phyloP scores from a whole-genome alignment of 2,329 filamentous ascomycete genomes.

The Fusarium mundagurra region DNA sequence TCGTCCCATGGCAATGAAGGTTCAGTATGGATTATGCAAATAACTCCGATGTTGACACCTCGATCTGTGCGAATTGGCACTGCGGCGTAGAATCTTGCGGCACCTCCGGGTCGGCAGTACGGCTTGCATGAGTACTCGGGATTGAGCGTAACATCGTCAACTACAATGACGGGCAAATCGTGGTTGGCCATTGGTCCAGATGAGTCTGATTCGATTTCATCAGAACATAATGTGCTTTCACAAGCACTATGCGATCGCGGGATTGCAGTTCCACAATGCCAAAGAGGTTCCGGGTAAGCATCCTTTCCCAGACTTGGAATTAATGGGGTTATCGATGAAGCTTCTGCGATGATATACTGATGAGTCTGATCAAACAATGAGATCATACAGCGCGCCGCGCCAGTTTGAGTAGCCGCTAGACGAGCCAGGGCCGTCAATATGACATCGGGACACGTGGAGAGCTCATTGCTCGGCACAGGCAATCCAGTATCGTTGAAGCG shows the following conservation, averaged over 20 bases:
- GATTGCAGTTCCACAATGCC: constrained; percentile 47
- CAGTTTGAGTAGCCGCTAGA: constrained; percentile 56
- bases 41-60: constrained; percentile 56
- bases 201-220: background rate
- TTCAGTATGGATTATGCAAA: constrained; percentile 44
- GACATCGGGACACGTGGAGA: constrained; percentile 47
- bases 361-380: constrained; percentile 60
- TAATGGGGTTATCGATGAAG: constrained; percentile 54
- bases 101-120: constrained; percentile 35
- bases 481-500: constrained; percentile 39
- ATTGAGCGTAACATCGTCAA: constrained; percentile 48
- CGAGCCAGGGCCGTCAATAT: constrained; percentile 60
- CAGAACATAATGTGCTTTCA: constrained; percentile 40
- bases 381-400: constrained; percentile 54
- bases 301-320: constrained; percentile 25
- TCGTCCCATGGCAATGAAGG: constrained; percentile 37
- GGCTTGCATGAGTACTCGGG: constrained; percentile 42
- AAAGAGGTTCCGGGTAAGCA: constrained; percentile 25
- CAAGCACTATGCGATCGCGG: constrained; percentile 44
- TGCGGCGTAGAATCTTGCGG: constrained; percentile 52
- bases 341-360: constrained; percentile 64
- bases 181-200: background rate
- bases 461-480: constrained; percentile 36
- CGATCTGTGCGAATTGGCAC: constrained; percentile 52
- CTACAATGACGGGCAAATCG: constrained; percentile 46